Evolutionary conservation across 345 rosid species (phyloP).

Genomic region (Murraya koenigii): DNA sequence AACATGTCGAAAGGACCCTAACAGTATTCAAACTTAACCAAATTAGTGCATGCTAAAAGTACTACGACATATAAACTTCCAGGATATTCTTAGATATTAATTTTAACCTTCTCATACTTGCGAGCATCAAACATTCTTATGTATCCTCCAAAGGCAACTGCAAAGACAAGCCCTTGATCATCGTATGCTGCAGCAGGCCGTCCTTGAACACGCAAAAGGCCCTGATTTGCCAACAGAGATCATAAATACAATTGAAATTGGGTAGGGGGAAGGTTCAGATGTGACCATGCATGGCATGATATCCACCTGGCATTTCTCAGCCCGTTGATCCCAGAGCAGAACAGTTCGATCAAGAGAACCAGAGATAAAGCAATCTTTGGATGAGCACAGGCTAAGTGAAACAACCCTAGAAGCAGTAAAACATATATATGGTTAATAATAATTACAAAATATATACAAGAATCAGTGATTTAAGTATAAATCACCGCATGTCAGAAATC

Average conservation of each 20-base stretch:
- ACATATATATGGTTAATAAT: background rate
- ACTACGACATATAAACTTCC: constrained; percentile 5
- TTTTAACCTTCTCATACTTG: constrained; percentile 78
- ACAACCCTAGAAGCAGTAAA: constrained; percentile 59
- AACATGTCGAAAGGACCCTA: constrained; percentile 90
- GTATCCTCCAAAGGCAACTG: constrained; percentile 90
- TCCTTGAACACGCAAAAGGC: constrained; percentile 74
- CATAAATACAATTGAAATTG: constrained; percentile 7
- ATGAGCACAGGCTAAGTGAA: constrained; percentile 84
- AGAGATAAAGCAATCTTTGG: constrained; percentile 83
- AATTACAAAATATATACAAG: background rate
- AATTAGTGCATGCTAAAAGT: constrained; percentile 6
- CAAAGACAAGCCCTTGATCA: constrained; percentile 88
- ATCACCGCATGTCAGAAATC: constrained; percentile 8
- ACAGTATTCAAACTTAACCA: constrained; percentile 12
- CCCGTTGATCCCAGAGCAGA: constrained; percentile 95
- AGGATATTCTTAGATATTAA: background rate
- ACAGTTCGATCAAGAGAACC: constrained; percentile 98
- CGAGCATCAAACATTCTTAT: constrained; percentile 91
- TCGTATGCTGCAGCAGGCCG: constrained; percentile 96
- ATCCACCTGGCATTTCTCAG: constrained; percentile 91
- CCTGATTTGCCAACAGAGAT: constrained; percentile 30
- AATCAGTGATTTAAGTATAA: constrained; percentile 3
- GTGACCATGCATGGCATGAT: background rate
- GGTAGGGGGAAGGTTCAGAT: too few relatives aligned